phyloP scores from a whole-genome alignment of 2,329 filamentous ascomycete genomes.

The Aspergillus tubingensis region DNA sequence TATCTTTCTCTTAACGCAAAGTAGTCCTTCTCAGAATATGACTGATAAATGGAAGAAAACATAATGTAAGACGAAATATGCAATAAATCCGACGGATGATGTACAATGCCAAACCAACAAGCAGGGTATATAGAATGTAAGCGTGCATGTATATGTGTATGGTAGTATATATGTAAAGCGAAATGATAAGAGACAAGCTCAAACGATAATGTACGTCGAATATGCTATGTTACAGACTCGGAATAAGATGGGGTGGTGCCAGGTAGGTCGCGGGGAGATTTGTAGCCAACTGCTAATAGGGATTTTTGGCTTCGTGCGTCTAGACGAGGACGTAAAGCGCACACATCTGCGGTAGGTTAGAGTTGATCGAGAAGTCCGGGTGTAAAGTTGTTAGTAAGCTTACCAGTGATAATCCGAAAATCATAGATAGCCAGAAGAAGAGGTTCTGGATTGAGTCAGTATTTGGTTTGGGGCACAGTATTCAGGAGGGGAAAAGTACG shows the following conservation, averaged over 20 bases:
- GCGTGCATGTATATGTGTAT: neutral
- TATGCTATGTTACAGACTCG: neutral
- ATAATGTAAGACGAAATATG: neutral
- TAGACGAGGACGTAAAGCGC: constrained; percentile 62
- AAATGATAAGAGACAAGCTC: neutral
- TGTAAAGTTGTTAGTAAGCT: constrained; percentile 36
- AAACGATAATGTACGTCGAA: neutral
- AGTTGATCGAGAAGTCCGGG: no score
- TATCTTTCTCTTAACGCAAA: no score
- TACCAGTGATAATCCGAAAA: constrained; percentile 78
- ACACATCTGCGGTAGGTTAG: constrained; percentile 51
- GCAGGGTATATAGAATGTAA: neutral
- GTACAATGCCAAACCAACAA: neutral
- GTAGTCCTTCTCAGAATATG: no score
- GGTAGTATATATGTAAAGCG: neutral
- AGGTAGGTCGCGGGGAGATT: neutral
- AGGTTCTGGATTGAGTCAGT: constrained; percentile 58
- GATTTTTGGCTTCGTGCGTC: neutral
- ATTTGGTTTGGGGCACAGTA: neutral
- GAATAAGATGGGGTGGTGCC: neutral
- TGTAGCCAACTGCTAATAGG: no score
- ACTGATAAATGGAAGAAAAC: no score
- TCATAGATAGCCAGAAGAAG: constrained; percentile 91
- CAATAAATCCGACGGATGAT: neutral
- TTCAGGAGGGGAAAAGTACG: constrained; percentile 32